Evolutionary conservation across 129 eudicot species (phyloP).

Genomic region (Artemisia annua): DNA sequence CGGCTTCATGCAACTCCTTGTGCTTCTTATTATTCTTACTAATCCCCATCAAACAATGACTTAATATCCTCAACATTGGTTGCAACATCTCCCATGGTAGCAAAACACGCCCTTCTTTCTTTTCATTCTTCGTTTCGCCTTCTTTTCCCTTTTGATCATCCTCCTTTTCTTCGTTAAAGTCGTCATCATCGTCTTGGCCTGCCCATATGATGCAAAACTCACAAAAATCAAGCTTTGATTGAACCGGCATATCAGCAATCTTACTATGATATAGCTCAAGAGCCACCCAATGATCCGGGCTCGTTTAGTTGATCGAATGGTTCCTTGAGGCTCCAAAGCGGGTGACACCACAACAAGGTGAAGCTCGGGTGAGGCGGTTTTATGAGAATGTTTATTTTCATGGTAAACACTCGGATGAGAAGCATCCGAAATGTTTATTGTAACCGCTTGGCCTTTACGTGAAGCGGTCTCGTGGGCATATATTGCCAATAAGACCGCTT

Average conservation of each 20-base stretch:
- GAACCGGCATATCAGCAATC: slow-evolving; percentile 51
- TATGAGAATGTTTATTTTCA: slow-evolving; percentile 41
- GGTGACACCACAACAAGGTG: slow-evolving; percentile 66
- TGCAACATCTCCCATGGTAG: slow-evolving; percentile 88
- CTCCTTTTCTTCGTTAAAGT: background rate
- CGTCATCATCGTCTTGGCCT: slow-evolving; percentile 40
- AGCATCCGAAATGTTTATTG: slow-evolving; percentile 65
- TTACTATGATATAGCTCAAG: slow-evolving; percentile 58
- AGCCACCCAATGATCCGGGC: slow-evolving; percentile 87
- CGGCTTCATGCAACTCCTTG: slow-evolving; percentile 52
- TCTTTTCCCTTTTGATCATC: background rate
- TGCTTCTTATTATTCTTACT: slow-evolving; percentile 34
- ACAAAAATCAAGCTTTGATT: slow-evolving; percentile 78
- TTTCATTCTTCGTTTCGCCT: background rate
- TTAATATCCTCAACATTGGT: slow-evolving; percentile 74
- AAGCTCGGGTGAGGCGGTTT: slow-evolving; percentile 50
- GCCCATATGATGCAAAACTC: slow-evolving; percentile 71
- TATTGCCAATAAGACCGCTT: slow-evolving; percentile 72
- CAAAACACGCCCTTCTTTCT: slow-evolving; percentile 46
- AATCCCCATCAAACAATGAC: slow-evolving; percentile 77
- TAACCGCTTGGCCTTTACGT: slow-evolving; percentile 61
- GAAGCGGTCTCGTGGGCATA: slow-evolving; percentile 75
- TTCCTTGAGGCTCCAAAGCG: slow-evolving; percentile 76
- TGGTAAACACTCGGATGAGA: slow-evolving; percentile 82
- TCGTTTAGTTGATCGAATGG: slow-evolving; percentile 77